Evolutionary conservation across 164 flowering plant species (phyloP).

Genomic region (Macadamia tetraphylla): DNA sequence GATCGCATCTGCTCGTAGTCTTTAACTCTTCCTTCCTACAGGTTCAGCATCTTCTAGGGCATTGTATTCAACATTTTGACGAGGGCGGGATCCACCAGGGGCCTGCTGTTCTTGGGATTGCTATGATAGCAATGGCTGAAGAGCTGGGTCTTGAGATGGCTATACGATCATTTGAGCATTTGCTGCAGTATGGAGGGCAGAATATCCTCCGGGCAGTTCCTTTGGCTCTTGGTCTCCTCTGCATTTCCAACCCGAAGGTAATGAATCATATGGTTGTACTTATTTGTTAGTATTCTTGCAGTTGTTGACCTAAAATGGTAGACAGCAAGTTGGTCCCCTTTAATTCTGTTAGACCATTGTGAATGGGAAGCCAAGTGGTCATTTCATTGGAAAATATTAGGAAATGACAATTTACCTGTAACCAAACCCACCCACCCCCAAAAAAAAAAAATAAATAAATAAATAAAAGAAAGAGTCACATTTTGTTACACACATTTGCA

Average conservation of each 20-base stretch:
- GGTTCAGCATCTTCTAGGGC: slow-evolving; percentile 94
- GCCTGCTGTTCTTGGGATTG: slow-evolving; percentile 98
- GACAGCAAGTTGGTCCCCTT: too few species aligned
- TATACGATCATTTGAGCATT: slow-evolving; percentile 94
- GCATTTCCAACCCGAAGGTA: slow-evolving; percentile 98
- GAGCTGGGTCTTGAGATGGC: slow-evolving; percentile 97
- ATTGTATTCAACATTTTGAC: slow-evolving; percentile 90
- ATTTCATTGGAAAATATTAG: too few species aligned
- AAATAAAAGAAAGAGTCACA: too few species aligned
- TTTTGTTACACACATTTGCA: too few species aligned
- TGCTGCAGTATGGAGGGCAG: slow-evolving; percentile 89
- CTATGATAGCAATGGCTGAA: slow-evolving; percentile 99
- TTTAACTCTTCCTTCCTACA: slow-evolving; percentile 23
- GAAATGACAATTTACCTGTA: too few species aligned
- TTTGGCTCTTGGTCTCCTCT: slow-evolving; percentile 89
- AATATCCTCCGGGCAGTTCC: slow-evolving; percentile 92
- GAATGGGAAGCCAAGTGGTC: too few species aligned
- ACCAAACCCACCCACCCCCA: too few species aligned
- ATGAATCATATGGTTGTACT: neutral
- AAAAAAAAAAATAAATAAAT: too few species aligned
- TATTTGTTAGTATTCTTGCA: neutral
- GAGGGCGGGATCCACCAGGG: slow-evolving; percentile 93
- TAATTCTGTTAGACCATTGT: too few species aligned
- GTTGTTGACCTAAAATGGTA: too few species aligned
- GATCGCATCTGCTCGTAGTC: neutral